phyloP scores from a whole-genome alignment of 768 basidiomycete species.

The Serendipita sp. region DNA sequence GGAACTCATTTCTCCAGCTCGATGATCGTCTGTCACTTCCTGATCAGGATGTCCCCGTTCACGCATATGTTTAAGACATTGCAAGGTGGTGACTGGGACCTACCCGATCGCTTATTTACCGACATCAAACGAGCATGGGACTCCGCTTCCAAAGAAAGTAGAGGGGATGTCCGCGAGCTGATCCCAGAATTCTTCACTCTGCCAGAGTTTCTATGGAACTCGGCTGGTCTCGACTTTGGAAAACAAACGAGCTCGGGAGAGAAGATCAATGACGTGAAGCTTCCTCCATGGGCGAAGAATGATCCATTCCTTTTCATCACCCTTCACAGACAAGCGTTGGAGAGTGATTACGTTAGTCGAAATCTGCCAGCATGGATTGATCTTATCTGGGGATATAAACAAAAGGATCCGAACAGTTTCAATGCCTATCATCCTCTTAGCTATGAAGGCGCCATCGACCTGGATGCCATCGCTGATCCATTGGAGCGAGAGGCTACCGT shows the following conservation, averaged over 20 bases:
- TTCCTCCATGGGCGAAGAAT: constrained; percentile 78
- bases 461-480: constrained; percentile 73
- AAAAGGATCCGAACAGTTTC: constrained; percentile 54
- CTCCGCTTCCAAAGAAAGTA: constrained; percentile 68
- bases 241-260: constrained; percentile 55
- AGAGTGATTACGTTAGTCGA: constrained; percentile 74
- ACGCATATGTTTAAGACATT: constrained; percentile 91
- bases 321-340: constrained; percentile 74
- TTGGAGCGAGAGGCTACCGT: constrained; percentile 83
- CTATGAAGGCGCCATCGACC: constrained; percentile 79
- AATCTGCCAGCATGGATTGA: constrained; percentile 84
- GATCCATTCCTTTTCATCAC: constrained; percentile 73
- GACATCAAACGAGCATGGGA: constrained; percentile 67
- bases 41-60: constrained; percentile 78
- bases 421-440: constrained; percentile 90
- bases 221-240: constrained; percentile 64
- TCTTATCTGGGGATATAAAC: constrained; percentile 78
- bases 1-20: constrained; percentile 93
- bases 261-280: constrained; percentile 69
- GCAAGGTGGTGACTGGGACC: constrained; percentile 89
- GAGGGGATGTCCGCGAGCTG: constrained; percentile 86
- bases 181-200: constrained; percentile 80
- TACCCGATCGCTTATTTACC: constrained; percentile 77
- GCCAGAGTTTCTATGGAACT: constrained; percentile 80
- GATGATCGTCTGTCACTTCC: constrained; percentile 91